Conservation (phyloP, 805 yeast genomes). For the Kluyveromyces aestuarii region DNA sequence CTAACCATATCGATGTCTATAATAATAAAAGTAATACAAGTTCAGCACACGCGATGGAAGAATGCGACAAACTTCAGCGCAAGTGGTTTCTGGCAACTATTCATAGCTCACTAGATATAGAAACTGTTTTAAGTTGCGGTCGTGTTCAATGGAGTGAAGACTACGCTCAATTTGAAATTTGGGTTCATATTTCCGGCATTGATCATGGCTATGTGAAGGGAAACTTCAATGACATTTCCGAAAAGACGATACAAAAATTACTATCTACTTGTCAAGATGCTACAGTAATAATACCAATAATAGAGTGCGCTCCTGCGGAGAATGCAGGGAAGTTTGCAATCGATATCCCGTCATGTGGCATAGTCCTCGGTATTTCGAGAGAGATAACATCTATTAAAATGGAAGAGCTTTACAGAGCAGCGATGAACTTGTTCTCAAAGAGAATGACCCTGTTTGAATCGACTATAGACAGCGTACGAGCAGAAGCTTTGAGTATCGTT, state of each 20-base stretch:
- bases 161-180: neutral
- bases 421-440: neutral
- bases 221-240: neutral
- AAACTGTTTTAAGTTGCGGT: neutral
- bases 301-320: neutral
- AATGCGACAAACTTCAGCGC: no score
- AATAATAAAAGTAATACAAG: no score
- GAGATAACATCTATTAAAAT: neutral
- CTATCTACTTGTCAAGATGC: neutral
- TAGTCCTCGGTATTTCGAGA: neutral
- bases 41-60: neutral
- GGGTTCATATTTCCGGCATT: neutral
- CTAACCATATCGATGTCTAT: no score
- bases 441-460: neutral
- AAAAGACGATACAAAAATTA: neutral
- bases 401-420: neutral
- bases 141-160: neutral
- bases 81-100: neutral
- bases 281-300: neutral
- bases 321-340: neutral
- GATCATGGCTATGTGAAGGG: neutral
- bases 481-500: neutral
- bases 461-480: neutral
- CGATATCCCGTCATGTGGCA: neutral
- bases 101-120: neutral